Base-by-base conservation (phyloP, 2,329 filamentous ascomycete species). In the Phyllosticta citrichinensis region DNA sequence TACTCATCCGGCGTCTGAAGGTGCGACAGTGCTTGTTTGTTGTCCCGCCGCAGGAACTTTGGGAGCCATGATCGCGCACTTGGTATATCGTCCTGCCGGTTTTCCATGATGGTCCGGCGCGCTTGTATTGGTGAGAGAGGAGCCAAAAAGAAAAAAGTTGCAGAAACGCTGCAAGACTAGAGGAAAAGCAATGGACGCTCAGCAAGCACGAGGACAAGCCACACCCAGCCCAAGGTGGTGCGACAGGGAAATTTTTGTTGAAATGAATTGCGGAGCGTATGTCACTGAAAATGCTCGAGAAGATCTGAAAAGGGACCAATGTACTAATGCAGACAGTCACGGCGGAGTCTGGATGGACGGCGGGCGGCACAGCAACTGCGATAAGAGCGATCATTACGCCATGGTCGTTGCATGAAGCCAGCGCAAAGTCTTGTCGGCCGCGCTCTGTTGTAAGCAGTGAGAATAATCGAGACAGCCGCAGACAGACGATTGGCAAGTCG, bases 1-100 rank as follows among this genome's bases (percentile, higher is more conserved):
- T 67, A 71, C 64, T 81, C 79, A 60, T 75, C 66, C 8, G 64
- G 56, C 24, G 69, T 64, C 6, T 17, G 56, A 14, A 55, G 40
- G 20, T 51, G 5, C 3, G 62, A 58, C 30, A 63, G 33, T n/a
- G 66, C 66, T 17, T 25, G 61, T 17, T 61, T 68, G 55, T 62
- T 65, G 58, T 33, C 40, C 2, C 50, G 35, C 51, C 33, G 55
- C 22, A 73, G 63, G 24, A 72, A 65, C 17, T 50, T 64, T 14
- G 71, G 67, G 27, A 73, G 47, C 71, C 72, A 74, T 22, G 70
- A 68, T 22, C 64, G 62, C 2, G 58, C 54, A n/a, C 56, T 61
- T 52, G 57, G 53, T 10, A 59, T 52, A 27, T 63, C 35, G 57
- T 64, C 60, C 27, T 57, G 61, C 9, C 59, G 56, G 62, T 50